phyloP scores from a whole-genome alignment of 768 basidiomycete genomes.

The Floccularia luteovirens region DNA sequence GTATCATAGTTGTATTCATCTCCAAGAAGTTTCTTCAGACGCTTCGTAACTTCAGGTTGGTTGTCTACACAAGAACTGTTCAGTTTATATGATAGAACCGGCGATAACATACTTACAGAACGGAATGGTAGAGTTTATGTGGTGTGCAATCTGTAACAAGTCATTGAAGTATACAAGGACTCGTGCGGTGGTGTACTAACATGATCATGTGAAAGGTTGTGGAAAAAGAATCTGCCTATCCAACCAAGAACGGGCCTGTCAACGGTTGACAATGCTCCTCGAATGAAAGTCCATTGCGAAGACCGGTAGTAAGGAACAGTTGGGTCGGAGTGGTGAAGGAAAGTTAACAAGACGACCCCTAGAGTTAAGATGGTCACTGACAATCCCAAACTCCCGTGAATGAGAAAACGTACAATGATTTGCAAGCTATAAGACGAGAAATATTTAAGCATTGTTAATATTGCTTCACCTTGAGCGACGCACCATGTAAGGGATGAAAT shows the following conservation, averaged over 20 bases:
- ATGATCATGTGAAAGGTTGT: constrained; percentile 44
- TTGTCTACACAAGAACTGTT: constrained; percentile 30
- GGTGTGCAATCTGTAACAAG: constrained; percentile 42
- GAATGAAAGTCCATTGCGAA: constrained; percentile 46
- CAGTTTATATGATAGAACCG: neutral
- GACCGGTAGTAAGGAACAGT: constrained; percentile 47
- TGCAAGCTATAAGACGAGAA: constrained; percentile 22
- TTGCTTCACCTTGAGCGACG: constrained; percentile 10
- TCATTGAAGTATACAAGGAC: constrained; percentile 7
- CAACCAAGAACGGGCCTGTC: constrained; percentile 54
- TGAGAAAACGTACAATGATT: constrained; percentile 25
- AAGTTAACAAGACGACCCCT: constrained; percentile 57
- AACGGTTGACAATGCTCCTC: constrained; percentile 52
- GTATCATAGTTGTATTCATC: constrained; percentile 59
- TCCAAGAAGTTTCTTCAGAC: constrained; percentile 42
- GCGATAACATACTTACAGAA: constrained; percentile 28
- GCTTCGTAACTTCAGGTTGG: constrained; percentile 47
- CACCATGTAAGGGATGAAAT: constrained; percentile 46
- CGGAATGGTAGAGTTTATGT: constrained; percentile 53
- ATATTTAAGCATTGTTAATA: constrained; percentile 11
- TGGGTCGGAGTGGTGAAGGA: constrained; percentile 55
- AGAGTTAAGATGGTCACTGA: constrained; percentile 15
- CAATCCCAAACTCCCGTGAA: neutral
- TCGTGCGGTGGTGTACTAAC: constrained; percentile 14
- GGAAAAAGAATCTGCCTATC: constrained; percentile 56